phyloP scores from a whole-genome alignment of 306 rosid genomes.

The Vigna trinervia region DNA sequence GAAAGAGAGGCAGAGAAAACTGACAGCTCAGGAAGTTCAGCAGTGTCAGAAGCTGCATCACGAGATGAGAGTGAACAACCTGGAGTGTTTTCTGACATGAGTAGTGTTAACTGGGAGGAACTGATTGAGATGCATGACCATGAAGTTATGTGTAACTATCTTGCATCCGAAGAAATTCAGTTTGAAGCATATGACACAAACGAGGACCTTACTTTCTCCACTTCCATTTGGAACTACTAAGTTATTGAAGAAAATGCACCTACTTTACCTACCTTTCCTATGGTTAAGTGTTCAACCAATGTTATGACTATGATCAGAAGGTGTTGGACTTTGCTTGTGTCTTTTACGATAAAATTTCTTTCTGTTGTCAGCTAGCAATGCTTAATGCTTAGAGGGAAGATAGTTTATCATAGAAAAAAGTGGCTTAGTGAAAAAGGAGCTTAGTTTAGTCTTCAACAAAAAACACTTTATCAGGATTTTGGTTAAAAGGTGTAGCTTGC shows the following conservation, averaged over 20 bases:
- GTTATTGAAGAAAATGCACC: slow-evolving; percentile 23
- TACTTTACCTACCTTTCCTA: slow-evolving; percentile 15
- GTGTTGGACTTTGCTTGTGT: slow-evolving; percentile 26
- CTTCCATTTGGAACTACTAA: slow-evolving; percentile 80
- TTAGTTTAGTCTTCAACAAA: slow-evolving; percentile 4
- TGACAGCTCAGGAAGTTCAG: slow-evolving; percentile 48
- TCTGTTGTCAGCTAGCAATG: slow-evolving; percentile 41
- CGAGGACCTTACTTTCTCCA: slow-evolving; percentile 64
- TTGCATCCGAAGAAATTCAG: slow-evolving; percentile 55
- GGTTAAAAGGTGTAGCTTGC: neutral
- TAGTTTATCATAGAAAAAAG: slow-evolving; percentile 26
- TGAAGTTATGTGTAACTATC: slow-evolving; percentile 45
- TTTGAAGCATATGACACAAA: slow-evolving; percentile 60
- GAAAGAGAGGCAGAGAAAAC: slow-evolving; percentile 54
- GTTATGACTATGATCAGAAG: slow-evolving; percentile 36
- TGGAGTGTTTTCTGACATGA: slow-evolving; percentile 62
- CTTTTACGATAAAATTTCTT: slow-evolving; percentile 17
- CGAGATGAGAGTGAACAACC: slow-evolving; percentile 51
- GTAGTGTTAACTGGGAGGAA: slow-evolving; percentile 75
- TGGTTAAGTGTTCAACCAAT: slow-evolving; percentile 34
- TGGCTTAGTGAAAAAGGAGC: slow-evolving; percentile 16
- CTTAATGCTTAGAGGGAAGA: slow-evolving; percentile 34
- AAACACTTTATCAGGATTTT: slow-evolving; percentile 17
- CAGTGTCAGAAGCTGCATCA: slow-evolving; percentile 54
- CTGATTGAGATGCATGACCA: slow-evolving; percentile 66